Conservation (phyloP, 352 stramenopile genomes). For the Globisporangium camurandrum region DNA sequence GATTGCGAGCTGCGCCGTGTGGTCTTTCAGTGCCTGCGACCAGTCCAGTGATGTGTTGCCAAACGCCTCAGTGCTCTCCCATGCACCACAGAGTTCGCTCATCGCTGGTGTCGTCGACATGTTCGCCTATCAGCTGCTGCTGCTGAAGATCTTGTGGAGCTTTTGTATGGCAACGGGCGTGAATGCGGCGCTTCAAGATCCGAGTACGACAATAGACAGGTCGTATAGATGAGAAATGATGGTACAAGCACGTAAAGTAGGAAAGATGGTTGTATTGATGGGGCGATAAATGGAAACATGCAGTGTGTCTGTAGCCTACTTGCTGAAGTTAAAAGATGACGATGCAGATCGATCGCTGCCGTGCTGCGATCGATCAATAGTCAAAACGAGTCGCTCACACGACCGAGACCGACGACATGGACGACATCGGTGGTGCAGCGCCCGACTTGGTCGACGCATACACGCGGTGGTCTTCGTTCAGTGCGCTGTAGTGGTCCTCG, state of each 20-base stretch:
- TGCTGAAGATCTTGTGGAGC: not conserved
- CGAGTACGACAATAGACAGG: not conserved
- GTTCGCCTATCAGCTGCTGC: not conserved
- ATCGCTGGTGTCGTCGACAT: not conserved
- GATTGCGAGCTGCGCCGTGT: slow-evolving; percentile 29
- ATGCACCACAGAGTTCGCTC: slow-evolving; percentile 20
- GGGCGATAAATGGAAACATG: not conserved
- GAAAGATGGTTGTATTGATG: too few relatives aligned
- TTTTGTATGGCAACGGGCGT: not conserved
- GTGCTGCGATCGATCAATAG: not conserved
- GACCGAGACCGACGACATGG: too few relatives aligned
- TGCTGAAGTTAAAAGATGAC: not conserved
- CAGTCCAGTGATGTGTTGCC: slow-evolving; percentile 74
- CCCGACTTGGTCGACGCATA: slow-evolving; percentile 35
- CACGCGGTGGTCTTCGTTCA: slow-evolving; percentile 54
- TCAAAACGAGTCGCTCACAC: not conserved
- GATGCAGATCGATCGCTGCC: not conserved
- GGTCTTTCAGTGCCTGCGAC: slow-evolving; percentile 57
- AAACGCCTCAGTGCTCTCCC: slow-evolving; percentile 66
- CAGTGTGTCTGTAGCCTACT: too few relatives aligned
- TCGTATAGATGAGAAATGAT: too few relatives aligned
- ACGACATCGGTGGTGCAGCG: too few relatives aligned
- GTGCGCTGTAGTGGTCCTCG: slow-evolving; percentile 63
- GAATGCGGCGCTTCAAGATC: not conserved
- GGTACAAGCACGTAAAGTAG: too few relatives aligned